Base-by-base conservation (phyloP, 1,139 yeast genomes). In the Candida neerlandica region DNA sequence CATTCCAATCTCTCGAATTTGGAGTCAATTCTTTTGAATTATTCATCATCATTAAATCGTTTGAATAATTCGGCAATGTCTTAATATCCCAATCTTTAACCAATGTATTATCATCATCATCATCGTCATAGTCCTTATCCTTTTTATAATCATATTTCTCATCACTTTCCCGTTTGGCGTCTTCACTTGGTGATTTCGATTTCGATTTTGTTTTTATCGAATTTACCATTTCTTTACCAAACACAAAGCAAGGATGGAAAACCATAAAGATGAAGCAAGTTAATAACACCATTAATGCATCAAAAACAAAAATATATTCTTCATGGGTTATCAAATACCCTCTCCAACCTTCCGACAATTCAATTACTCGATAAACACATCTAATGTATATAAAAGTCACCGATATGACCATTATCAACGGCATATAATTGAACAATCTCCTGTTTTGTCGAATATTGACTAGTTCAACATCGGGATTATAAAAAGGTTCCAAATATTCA, bases 311-410 rank as follows among this genome's bases (percentile, higher is more conserved):
- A 21, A 70, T 55, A 45, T 51, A 70, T 18, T 55, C 58, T 47
- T 70, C 73, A 49, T 65, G 71, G 2, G 69, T 65, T 39, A 70
- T 70, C 53, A 69, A 60, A 56, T 59, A 63, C 1, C 75, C 75
- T 14, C 58, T 51, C 73, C 74, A 70, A 14, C 75, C 75, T 51
- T 67, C 63, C 2, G 62, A 50, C 42, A 69, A 56, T 51, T 70
- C 75, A 29, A 62, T 60, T 15, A 69, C 65, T 43, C 75, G 60
- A 55, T 70, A 70, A 5, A 67, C 53, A 50, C 74, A 68, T 43
- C 75, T 54, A 16, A 65, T 53, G 47, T 69, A 70, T 32, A 69
- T 59, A 44, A 67, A 62, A 2, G 57, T 10, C 9, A 62, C 63
- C 1, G 65, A 56, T 5, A 52, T 26, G 3, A 66, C 34, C 6